Conservation (phyloP, 306 rosid species). For the Quercus aquifolioides region DNA sequence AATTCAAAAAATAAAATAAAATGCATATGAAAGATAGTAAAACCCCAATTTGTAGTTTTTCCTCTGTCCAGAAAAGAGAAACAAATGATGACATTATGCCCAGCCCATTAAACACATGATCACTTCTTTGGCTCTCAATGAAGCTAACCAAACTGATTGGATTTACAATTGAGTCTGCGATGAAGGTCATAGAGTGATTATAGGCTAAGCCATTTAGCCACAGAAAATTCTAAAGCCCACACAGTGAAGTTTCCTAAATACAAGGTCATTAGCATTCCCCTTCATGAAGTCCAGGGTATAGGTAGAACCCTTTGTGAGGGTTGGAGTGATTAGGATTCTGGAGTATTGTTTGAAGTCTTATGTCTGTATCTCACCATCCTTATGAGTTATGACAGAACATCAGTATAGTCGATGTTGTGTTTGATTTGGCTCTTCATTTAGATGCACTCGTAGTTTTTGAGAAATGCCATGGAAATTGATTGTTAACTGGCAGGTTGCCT, state of each 20-base stretch:
- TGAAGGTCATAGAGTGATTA: no score
- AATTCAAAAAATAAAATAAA: no score
- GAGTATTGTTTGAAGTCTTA: neutral
- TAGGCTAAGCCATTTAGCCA: no score
- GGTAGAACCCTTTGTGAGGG: neutral
- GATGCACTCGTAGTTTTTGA: neutral
- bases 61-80: no score
- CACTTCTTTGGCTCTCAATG: no score
- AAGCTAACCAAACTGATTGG: no score
- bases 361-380: neutral
- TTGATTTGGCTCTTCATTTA: neutral
- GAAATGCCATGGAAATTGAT: neutral
- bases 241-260: neutral
- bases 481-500: neutral
- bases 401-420: neutral
- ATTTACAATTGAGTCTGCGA: no score
- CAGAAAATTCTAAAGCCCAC: neutral
- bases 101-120: no score
- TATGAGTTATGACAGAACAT: neutral
- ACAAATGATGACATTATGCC: no score
- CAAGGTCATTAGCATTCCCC: neutral
- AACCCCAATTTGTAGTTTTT: no score
- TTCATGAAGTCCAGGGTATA: no score
- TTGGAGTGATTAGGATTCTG: neutral
- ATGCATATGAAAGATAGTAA: no score